A percentile compares a stretch with the other conserved stretches of the same genome.
phyloP scores from a whole-genome alignment of 331 rosid species.

The Rosa hybrid region DNA sequence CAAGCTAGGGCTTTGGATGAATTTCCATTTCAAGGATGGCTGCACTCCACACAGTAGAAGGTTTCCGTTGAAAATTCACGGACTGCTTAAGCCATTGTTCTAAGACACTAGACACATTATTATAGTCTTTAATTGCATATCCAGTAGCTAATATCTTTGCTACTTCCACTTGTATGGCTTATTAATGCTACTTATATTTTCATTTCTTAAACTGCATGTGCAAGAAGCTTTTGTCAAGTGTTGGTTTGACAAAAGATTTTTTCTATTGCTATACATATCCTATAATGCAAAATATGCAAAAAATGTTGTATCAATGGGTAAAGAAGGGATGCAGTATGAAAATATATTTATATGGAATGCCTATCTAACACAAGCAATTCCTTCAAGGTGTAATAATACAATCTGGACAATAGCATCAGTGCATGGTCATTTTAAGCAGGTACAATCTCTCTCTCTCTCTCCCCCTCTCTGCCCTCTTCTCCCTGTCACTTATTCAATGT shows the following conservation, averaged over 20 bases:
- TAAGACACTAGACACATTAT: too few relatives aligned
- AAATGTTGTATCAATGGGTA: slow-evolving; percentile 50
- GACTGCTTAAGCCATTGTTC: too few relatives aligned
- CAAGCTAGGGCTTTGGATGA: slow-evolving; percentile 84
- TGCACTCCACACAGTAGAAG: slow-evolving; percentile 34
- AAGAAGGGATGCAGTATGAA: slow-evolving; percentile 74
- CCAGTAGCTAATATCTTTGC: background rate
- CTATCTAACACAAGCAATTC: slow-evolving; percentile 77
- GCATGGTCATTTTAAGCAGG: slow-evolving; percentile 97
- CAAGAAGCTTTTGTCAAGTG: slow-evolving; percentile 84
- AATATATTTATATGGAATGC: slow-evolving; percentile 97
- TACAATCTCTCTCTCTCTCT: slow-evolving; percentile 17
- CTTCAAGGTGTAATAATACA: slow-evolving; percentile 84
- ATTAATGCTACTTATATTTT: slow-evolving; percentile 14
- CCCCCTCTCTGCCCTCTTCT: too few relatives aligned
- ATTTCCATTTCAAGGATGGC: slow-evolving; percentile 71
- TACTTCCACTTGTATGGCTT: background rate
- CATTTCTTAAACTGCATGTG: slow-evolving; percentile 52
- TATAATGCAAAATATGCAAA: slow-evolving; percentile 93
- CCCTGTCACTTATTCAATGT: too few relatives aligned
- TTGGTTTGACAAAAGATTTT: slow-evolving; percentile 93
- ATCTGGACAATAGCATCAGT: slow-evolving; percentile 97
- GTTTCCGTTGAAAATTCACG: too few relatives aligned
- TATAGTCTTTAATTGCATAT: background rate
- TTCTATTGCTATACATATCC: slow-evolving; percentile 96